Percentiles rank a stretch among this genome's conserved stretches.
Evolutionary conservation across 495 filamentous ascomycete genomes (phyloP).

Genomic region (Penicillium simplicissimum): DNA sequence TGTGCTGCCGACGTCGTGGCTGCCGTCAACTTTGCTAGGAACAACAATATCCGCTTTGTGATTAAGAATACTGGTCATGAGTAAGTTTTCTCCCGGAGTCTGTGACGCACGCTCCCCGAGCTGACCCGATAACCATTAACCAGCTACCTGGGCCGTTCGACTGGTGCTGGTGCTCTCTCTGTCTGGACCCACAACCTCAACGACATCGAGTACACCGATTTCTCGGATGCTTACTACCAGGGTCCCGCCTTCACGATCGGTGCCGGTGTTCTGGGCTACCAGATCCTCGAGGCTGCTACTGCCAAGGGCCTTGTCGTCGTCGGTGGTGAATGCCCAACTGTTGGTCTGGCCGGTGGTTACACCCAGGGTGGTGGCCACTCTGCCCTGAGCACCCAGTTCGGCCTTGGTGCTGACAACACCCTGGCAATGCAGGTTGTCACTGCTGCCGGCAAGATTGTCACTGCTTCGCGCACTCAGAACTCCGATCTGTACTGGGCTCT

Average conservation of each 20-base stretch:
- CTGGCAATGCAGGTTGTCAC: conserved; percentile 66
- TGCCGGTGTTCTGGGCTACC: conserved; percentile 52
- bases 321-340: conserved; percentile 41
- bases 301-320: conserved; percentile 33
- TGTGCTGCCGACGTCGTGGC: conserved; percentile 35
- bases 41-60: conserved; percentile 62
- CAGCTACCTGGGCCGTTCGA: conserved; percentile 58
- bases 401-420: conserved; percentile 64
- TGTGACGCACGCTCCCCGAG: background rate
- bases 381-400: conserved; percentile 52
- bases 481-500: conserved; percentile 69
- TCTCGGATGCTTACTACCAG: conserved; percentile 40
- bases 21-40: conserved; percentile 52
- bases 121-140: conserved; percentile 5
- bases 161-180: conserved; percentile 55
- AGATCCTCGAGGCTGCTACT: conserved; percentile 50
- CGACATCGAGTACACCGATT: conserved; percentile 41
- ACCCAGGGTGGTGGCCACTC: conserved; percentile 64
- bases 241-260: conserved; percentile 58
- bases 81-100: conserved; percentile 22
- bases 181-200: conserved; percentile 63
- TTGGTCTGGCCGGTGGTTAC: conserved; percentile 57
- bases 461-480: conserved; percentile 54
- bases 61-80: conserved; percentile 66
- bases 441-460: conserved; percentile 50